These are phyloP conservation scores for Nitzschia sp. DNA, from an alignment of 108 stramenopile species.

Conservation along the genomic window DNA sequence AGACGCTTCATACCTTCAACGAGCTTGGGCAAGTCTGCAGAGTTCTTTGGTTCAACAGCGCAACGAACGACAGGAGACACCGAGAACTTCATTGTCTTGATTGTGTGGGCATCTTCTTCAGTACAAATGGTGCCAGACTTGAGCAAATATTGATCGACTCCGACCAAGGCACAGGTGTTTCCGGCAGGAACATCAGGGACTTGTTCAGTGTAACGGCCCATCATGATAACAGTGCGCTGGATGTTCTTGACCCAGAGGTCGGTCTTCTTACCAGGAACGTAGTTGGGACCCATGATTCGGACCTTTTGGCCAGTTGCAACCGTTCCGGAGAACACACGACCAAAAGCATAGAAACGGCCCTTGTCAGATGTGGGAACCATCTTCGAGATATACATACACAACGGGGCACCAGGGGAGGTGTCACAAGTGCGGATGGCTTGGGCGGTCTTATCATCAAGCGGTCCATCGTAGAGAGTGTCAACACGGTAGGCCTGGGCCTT, in stretches of 20 bases:
- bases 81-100: constrained; percentile 99
- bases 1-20: constrained; percentile 99
- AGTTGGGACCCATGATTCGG: constrained; percentile 99
- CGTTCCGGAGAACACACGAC: constrained; percentile 99
- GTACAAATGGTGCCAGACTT: constrained; percentile 99
- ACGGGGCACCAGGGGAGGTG: constrained; percentile 91
- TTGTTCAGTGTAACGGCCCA: constrained; percentile 99
- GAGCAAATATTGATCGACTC: constrained; percentile 99
- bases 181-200: constrained; percentile 99
- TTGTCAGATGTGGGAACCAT: constrained; percentile 99
- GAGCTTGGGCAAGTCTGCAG: constrained; percentile 99
- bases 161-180: constrained; percentile 99
- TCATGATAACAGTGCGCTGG: constrained; percentile 99
- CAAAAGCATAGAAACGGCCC: constrained; percentile 99
- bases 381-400: constrained; percentile 99
- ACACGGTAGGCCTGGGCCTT: constrained; percentile 98
- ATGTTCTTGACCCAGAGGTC: constrained; percentile 99
- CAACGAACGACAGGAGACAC: constrained; percentile 99
- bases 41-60: constrained; percentile 99
- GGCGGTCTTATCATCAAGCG: constrained; percentile 97
- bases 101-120: constrained; percentile 92
- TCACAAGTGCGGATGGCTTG: constrained; percentile 98
- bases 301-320: constrained; percentile 99
- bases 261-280: constrained; percentile 99
- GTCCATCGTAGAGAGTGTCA: constrained; percentile 97